Percentiles rank a stretch among this genome's conserved stretches.
Evolutionary conservation across 208 protist species (phyloP).

Genomic region (Acanthamoeba sp.): DNA sequence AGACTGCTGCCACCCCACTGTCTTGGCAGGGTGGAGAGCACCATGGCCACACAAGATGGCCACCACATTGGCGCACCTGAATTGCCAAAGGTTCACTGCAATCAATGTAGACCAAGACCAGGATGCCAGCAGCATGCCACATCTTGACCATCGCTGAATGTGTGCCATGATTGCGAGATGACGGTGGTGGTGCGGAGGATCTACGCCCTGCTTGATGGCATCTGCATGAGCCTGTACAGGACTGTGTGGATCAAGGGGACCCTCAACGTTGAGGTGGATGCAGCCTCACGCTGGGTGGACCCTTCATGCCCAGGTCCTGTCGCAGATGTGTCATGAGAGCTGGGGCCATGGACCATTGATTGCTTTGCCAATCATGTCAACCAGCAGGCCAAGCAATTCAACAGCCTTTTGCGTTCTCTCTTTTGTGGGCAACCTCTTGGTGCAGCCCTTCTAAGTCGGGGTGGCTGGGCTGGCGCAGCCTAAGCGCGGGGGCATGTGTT

Average conservation of each 20-base stretch:
- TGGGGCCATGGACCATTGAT: background rate
- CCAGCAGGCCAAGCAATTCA: background rate
- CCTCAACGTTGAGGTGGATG: background rate
- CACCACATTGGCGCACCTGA: too few species aligned
- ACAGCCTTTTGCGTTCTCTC: slow-evolving; percentile 1
- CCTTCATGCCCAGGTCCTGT: background rate
- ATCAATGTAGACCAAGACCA: too few species aligned
- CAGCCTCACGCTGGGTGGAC: background rate
- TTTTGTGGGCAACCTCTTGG: background rate
- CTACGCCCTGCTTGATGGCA: background rate
- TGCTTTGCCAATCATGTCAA: background rate
- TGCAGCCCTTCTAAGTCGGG: background rate
- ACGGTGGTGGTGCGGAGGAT: background rate
- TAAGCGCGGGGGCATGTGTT: background rate
- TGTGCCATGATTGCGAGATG: background rate
- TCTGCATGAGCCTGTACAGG: background rate
- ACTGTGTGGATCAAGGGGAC: background rate
- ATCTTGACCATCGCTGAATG: too few species aligned
- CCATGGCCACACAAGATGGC: too few species aligned
- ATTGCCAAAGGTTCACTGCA: too few species aligned
- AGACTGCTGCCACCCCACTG: too few species aligned
- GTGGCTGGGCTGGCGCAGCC: background rate
- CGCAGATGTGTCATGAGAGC: background rate
- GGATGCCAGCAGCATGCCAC: too few species aligned
- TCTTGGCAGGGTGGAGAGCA: too few species aligned